phyloP scores from a whole-genome alignment of 371 early-diverging fungal genomes.

The Mucor indicus region DNA sequence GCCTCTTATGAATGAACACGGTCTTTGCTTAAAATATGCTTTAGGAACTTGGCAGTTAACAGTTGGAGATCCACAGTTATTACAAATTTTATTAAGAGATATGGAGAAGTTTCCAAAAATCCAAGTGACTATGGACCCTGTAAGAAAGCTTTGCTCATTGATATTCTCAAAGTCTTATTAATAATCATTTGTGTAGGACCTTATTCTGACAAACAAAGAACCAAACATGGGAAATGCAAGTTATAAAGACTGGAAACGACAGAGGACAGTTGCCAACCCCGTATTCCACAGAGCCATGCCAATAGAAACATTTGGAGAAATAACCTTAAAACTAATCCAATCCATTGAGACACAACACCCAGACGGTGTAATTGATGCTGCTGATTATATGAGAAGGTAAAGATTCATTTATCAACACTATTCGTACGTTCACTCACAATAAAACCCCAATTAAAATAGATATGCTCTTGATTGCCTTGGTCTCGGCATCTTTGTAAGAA shows the following conservation, averaged over 20 bases:
- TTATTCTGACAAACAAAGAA: constrained; percentile 11
- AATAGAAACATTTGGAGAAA: constrained; percentile 21
- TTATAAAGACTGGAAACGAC: constrained; percentile 7
- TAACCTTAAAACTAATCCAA: constrained; percentile 16
- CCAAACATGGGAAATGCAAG: constrained; percentile 12
- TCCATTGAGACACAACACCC: constrained; percentile 7
- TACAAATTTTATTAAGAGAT: constrained; percentile 22
- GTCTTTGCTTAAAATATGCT: constrained; percentile 26
- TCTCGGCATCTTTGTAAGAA: constrained; percentile 10
- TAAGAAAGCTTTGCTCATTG: constrained; percentile 6
- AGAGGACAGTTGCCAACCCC: constrained; percentile 27
- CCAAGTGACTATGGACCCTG: constrained; percentile 14
- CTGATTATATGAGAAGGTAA: constrained; percentile 14
- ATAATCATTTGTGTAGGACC: constrained; percentile 3
- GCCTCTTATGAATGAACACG: constrained; percentile 22
- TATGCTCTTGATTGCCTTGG: constrained; percentile 16
- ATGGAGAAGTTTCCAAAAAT: constrained; percentile 21
- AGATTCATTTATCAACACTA: too few species aligned
- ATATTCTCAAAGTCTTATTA: not conserved
- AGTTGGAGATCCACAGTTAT: constrained; percentile 22
- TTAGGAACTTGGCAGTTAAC: constrained; percentile 23
- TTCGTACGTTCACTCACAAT: too few species aligned
- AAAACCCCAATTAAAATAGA: constrained; percentile 1
- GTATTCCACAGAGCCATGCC: constrained; percentile 35
- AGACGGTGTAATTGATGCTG: constrained; percentile 6